These are phyloP conservation scores for Rubia balearica DNA, from an alignment of 305 asterid species.

Conservation along the genomic window DNA sequence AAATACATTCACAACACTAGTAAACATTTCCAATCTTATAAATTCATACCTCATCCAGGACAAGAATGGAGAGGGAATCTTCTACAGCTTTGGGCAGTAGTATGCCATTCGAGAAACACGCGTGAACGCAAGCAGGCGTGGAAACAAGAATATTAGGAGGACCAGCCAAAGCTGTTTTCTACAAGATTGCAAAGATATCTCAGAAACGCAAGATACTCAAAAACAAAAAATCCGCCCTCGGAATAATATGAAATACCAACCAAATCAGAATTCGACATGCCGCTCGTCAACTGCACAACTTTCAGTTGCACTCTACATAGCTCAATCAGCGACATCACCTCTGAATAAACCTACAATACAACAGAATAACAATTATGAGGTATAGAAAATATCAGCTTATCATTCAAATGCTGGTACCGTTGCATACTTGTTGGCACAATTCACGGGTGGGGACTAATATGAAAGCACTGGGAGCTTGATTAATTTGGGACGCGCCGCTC, in stretches of 20 bases:
- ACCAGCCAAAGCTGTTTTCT: slow-evolving; percentile 77
- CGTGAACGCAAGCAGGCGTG: slow-evolving; percentile 76
- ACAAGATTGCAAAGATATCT: slow-evolving; percentile 5
- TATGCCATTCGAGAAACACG: slow-evolving; percentile 50
- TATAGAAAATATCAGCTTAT: background rate
- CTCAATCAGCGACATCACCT: slow-evolving; percentile 60
- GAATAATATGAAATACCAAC: slow-evolving; percentile 33
- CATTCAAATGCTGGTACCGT: background rate
- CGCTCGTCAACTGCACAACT: slow-evolving; percentile 63
- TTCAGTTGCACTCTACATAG: slow-evolving; percentile 68
- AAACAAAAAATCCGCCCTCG: background rate
- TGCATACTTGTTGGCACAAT: slow-evolving; percentile 68
- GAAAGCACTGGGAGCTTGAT: slow-evolving; percentile 54
- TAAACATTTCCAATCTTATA: background rate
- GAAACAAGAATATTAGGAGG: slow-evolving; percentile 72
- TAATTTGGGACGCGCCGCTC: slow-evolving; percentile 38
- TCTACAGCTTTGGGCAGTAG: slow-evolving; percentile 63
- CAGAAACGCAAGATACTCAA: background rate
- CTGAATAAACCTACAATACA: slow-evolving; percentile 58
- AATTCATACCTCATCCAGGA: slow-evolving; percentile 83
- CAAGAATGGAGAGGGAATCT: slow-evolving; percentile 69
- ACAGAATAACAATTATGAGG: background rate
- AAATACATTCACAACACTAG: background rate
- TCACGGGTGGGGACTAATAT: slow-evolving; percentile 91
- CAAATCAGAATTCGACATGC: slow-evolving; percentile 67